A percentile compares a stretch with the other conserved stretches of the same genome.
These are phyloP conservation scores for Wallacemonas rigidus DNA, from an alignment of 208 protist species.

Conservation along the genomic window DNA sequence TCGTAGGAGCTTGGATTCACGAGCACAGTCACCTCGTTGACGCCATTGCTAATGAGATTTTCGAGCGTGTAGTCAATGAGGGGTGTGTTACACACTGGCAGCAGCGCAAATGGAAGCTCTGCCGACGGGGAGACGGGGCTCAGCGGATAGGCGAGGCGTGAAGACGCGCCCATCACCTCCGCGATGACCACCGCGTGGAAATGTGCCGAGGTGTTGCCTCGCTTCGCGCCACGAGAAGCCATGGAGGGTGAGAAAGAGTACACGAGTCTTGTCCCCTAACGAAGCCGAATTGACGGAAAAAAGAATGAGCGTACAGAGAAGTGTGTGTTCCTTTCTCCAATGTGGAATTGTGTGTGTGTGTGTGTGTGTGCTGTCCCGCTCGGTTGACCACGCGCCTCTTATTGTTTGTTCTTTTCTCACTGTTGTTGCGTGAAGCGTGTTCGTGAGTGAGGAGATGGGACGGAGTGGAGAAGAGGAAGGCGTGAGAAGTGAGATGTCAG, in stretches of 20 bases:
- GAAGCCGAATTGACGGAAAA: no score
- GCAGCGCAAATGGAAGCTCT: constrained; percentile 68
- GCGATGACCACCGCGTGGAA: constrained; percentile 11
- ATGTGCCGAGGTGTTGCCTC: neutral
- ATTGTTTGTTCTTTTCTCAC: no score
- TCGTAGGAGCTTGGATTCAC: constrained; percentile 52
- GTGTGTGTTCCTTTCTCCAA: no score
- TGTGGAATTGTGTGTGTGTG: no score
- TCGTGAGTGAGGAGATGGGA: no score
- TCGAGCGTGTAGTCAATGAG: constrained; percentile 90
- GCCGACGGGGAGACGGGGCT: constrained; percentile 63
- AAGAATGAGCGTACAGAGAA: no score
- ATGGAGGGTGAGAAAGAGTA: neutral
- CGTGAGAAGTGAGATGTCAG: no score
- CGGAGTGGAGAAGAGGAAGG: no score
- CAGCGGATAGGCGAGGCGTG: constrained; percentile 37
- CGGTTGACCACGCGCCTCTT: no score
- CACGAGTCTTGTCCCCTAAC: no score
- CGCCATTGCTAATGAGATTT: constrained; percentile 76
- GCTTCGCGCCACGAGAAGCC: constrained; percentile 11
- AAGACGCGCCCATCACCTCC: constrained; percentile 13
- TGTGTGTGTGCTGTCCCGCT: no score
- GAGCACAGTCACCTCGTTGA: constrained; percentile 70
- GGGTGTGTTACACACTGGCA: constrained; percentile 85
- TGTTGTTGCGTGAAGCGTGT: no score